These are phyloP conservation scores for Aspergillus avenaceus DNA, from an alignment of 495 filamentous ascomycete species.

Conservation along the genomic window DNA sequence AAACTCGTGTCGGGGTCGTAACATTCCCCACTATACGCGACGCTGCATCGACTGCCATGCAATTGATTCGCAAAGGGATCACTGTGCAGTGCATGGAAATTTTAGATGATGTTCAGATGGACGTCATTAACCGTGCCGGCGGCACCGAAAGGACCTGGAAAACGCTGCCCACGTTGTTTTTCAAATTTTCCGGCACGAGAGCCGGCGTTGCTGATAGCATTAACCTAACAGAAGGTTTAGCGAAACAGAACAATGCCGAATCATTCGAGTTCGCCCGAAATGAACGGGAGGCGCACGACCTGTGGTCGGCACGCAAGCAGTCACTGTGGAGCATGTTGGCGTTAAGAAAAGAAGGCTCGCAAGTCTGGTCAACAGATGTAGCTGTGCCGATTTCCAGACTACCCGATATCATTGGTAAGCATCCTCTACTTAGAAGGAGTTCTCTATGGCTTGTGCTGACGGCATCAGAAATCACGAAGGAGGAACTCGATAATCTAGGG, in stretches of 20 bases:
- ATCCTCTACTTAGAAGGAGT: not conserved
- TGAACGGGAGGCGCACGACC: constrained; percentile 63
- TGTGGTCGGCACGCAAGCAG: constrained; percentile 89
- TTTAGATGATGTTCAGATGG: constrained; percentile 92
- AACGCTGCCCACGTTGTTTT: constrained; percentile 83
- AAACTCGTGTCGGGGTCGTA: constrained; percentile 78
- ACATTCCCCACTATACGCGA: constrained; percentile 73
- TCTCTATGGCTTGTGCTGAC: constrained; percentile 5
- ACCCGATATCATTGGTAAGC: constrained; percentile 73
- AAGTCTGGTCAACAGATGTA: constrained; percentile 78
- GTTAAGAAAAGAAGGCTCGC: constrained; percentile 52
- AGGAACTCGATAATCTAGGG: constrained; percentile 79
- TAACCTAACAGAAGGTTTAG: constrained; percentile 61
- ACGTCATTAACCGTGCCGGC: constrained; percentile 78
- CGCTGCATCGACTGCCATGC: constrained; percentile 76
- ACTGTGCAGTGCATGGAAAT: constrained; percentile 88
- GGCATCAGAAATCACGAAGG: constrained; percentile 69
- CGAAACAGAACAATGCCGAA: constrained; percentile 55
- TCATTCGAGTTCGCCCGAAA: constrained; percentile 77
- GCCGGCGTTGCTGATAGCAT: constrained; percentile 80
- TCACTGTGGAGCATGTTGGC: constrained; percentile 65
- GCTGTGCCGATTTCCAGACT: constrained; percentile 83
- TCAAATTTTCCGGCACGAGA: constrained; percentile 84
- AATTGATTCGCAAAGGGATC: constrained; percentile 74
- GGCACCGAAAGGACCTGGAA: constrained; percentile 69